Base-by-base conservation (phyloP, 495 filamentous ascomycete genomes). In the Platismatia glauca region DNA sequence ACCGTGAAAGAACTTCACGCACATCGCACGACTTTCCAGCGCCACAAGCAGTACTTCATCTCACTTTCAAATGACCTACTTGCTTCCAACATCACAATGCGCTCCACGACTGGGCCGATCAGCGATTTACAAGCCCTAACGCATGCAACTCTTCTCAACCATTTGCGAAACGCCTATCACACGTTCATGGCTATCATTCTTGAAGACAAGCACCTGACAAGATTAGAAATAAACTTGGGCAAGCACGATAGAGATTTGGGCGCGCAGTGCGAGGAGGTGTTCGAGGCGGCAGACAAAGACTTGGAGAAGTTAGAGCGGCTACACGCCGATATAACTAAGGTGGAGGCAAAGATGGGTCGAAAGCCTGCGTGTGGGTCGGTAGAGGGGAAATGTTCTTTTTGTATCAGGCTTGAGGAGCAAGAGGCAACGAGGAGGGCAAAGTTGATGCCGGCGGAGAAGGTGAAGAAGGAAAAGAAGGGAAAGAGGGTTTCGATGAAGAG, bases 161-260 rank as follows among this genome's bases (percentile, higher is more conserved):
- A 33, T 0, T 4, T 53, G 5, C 50, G 50, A 33, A 27, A 18
- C 50, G 13, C 13, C 4, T 33, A 27, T 33, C 6, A 34, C 27
- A 33, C 20, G 6, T 6, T 53, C 15, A n/a, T 11, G 15, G 7
- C 0, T 7, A 53, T 53, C 29, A 18, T 53, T 0, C 0, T 20
- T 9, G 6, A 33, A 3, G 12, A 33, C 50, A 33, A 33, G 50
- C 27, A 29, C 29, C 33, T 0, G 50, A 53, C 1, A 33, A 53
- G 3, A 2, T 15, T 9, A 7, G 13, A 2, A 20, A 53, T 0
- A n/a, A 0, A 1, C 0, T 3, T 20, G 3, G 13, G 24, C n/a
- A 20, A 7, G 29, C 50, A 1, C 16, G 50, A 33, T 11, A 15
- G 8, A 7, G 15, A 33, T 3, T 6, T 33, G 12, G 11, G 9